Evolutionary conservation across 441 rosid species (phyloP).

Genomic region (Aquilaria agallochum): DNA sequence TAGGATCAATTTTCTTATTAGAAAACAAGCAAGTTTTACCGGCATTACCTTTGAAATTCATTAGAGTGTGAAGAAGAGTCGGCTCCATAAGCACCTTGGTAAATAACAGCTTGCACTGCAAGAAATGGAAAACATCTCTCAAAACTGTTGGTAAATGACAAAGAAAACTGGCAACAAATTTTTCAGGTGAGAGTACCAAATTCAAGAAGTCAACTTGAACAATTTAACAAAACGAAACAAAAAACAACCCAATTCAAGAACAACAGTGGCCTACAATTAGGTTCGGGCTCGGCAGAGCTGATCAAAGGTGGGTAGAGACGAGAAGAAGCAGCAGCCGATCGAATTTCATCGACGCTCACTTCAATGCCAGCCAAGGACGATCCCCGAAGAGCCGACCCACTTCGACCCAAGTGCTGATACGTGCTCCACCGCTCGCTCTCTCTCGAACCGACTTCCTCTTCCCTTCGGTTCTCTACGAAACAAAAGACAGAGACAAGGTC

Average conservation of each 20-base stretch:
- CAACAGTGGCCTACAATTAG: constrained; percentile 30
- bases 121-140: neutral
- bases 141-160: neutral
- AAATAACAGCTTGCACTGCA: constrained; percentile 60
- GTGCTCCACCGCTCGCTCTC: constrained; percentile 62
- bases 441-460: constrained; percentile 34
- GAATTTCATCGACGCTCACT: constrained; percentile 83
- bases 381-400: constrained; percentile 58
- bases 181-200: neutral
- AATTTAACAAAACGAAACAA: neutral
- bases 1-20: neutral
- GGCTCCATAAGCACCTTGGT: constrained; percentile 55
- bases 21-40: neutral
- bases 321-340: constrained; percentile 60
- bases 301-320: constrained; percentile 64
- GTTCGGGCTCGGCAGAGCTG: constrained; percentile 62
- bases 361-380: constrained; percentile 65
- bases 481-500: neutral
- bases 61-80: constrained; percentile 30
- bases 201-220: neutral
- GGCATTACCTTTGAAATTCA: constrained; percentile 49
- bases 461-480: constrained; percentile 39
- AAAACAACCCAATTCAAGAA: neutral
- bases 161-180: neutral
- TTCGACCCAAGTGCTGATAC: constrained; percentile 69